Base-by-base conservation (phyloP, 257 asterid species). In the Nicotiana otophora region DNA sequence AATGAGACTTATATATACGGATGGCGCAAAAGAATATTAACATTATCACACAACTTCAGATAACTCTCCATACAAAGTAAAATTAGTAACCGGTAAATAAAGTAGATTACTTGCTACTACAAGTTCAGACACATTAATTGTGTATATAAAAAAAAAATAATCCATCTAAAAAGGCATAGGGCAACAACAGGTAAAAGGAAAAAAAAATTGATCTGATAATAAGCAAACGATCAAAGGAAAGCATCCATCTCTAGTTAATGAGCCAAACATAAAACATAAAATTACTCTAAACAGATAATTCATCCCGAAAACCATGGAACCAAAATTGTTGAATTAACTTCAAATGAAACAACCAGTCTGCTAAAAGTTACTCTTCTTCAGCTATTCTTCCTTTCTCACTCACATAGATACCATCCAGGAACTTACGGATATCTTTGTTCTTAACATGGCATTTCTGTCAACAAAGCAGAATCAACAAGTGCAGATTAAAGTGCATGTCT, bases 401-500 rank as follows among this genome's bases (percentile, higher is more conserved):
- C 1, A 74, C 79, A 7, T 74, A 74, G 79, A 74, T 74, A 46
- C 79, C 79, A 74, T 74, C 62, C 15, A 74, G n/a, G 7, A 74
- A 74, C 79, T 74, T 74, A 23, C 79, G 79, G 15, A 74, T 74
- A 74, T 74, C 79, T 48, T 74, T 74, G 79, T 74, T 74, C 26
- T 48, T 74, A 23, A 74, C 79, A 48, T 74, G 79, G 23, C 79
- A 74, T 74, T 74, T 74, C 79, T 74, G 79, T 48, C 36, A 12
- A 48, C 14, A 20, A 42, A 12, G 5, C 42, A 64, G 23, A 42
- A 31, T 4, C 1, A 28, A 0, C 0, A 70, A 51, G 10, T 12
- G 36, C 14, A 72, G 6, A 23, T 39, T 39, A 17, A 15, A 54
- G 19, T 54, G 61, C 77, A 72, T 1, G 19, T 20, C 12, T 12